Evolutionary conservation across 805 yeast species (phyloP).

Genomic region (Candida silvicultrix): DNA sequence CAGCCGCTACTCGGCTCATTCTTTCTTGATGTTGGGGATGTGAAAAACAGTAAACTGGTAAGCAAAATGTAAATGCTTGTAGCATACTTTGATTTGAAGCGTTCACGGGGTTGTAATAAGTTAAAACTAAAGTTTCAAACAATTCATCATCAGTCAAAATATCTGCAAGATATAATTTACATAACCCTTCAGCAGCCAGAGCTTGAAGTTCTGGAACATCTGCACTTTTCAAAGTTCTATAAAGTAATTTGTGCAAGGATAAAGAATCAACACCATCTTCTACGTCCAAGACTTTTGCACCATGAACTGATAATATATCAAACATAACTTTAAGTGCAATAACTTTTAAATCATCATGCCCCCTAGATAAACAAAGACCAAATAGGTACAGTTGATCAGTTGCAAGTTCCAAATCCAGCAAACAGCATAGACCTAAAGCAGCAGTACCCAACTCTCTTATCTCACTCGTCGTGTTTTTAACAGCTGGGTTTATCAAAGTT

Average conservation of each 20-base stretch:
- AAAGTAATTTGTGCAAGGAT: constrained; percentile 63
- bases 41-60: constrained; percentile 83
- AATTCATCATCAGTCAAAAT: constrained; percentile 64
- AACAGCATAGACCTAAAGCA: constrained; percentile 75
- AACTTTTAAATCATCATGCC: constrained; percentile 54
- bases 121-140: constrained; percentile 61
- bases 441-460: constrained; percentile 61
- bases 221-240: constrained; percentile 52
- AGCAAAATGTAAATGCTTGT: constrained; percentile 79
- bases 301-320: constrained; percentile 76
- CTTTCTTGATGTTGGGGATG: constrained; percentile 65
- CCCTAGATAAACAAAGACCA: constrained; percentile 64
- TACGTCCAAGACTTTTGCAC: constrained; percentile 56
- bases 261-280: constrained; percentile 58
- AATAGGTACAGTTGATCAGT: constrained; percentile 56
- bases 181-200: constrained; percentile 78
- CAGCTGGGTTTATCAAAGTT: constrained; percentile 74
- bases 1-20: constrained; percentile 57
- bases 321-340: constrained; percentile 65
- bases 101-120: constrained; percentile 70
- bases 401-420: constrained; percentile 64
- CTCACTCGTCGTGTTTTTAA: constrained; percentile 48
- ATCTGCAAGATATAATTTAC: constrained; percentile 76
- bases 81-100: constrained; percentile 56
- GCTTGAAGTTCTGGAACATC: constrained; percentile 66